These are phyloP conservation scores for Grosmannia serpens DNA, from an alignment of 2,329 filamentous ascomycete species.

Conservation along the genomic window DNA sequence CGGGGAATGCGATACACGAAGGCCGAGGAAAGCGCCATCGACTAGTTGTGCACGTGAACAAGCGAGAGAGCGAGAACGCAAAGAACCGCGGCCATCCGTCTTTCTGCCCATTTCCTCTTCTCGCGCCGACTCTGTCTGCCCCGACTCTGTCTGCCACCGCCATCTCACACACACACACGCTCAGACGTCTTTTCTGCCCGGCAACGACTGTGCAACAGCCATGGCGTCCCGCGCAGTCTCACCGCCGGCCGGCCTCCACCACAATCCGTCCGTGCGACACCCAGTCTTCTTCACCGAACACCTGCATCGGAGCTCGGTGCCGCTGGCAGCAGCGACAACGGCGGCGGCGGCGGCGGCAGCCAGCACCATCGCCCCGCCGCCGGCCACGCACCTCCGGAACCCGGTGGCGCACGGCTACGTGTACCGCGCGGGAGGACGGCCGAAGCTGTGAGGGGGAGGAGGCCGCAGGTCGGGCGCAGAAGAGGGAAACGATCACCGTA, in stretches of 20 bases:
- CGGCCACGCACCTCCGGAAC: slow-evolving; percentile 17
- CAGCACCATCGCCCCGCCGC: background rate
- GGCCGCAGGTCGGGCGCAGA: background rate
- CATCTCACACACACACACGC: too few species aligned
- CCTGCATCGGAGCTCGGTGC: slow-evolving; percentile 33
- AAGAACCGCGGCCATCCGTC: too few species aligned
- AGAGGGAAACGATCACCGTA: background rate
- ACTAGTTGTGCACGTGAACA: background rate
- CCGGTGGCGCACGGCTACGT: slow-evolving; percentile 51
- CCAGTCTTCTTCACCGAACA: slow-evolving; percentile 66
- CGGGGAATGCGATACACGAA: background rate
- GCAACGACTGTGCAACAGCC: too few species aligned
- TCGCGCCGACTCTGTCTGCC: too few species aligned
- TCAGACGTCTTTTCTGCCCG: too few species aligned
- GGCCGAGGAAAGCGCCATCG: too few species aligned
- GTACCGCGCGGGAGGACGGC: slow-evolving; percentile 31
- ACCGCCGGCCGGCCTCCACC: slow-evolving; percentile 12
- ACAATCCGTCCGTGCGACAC: slow-evolving; percentile 51
- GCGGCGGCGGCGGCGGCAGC: background rate
- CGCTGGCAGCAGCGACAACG: slow-evolving; percentile 12
- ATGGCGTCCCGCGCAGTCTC: background rate
- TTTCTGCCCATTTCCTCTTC: too few species aligned
- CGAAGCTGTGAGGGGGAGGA: slow-evolving; percentile 2
- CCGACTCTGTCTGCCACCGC: too few species aligned
- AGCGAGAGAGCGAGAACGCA: too few species aligned